A percentile compares a stretch with the other conserved stretches of the same genome.
These are phyloP conservation scores for Nakaseomyces nivariensis DNA, from an alignment of 1,139 yeast genomes.

Conservation along the genomic window DNA sequence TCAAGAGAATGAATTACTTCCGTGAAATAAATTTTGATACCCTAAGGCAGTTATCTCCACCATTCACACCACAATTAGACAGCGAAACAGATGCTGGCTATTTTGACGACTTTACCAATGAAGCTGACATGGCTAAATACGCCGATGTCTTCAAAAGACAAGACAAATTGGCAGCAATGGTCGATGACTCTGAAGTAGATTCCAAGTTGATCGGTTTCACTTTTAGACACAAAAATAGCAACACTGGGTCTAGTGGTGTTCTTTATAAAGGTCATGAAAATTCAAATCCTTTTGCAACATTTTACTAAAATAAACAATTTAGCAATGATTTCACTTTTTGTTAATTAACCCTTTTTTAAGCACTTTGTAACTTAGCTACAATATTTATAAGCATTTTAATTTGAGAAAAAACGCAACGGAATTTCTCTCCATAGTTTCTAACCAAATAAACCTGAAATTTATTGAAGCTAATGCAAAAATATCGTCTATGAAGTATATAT, in stretches of 20 bases:
- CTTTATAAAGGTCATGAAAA: conserved; percentile 31
- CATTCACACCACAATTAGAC: conserved; percentile 93
- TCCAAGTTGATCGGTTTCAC: conserved; percentile 92
- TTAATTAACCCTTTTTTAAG: not conserved
- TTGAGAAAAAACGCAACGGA: not conserved
- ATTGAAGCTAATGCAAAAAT: not conserved
- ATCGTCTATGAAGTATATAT: not conserved
- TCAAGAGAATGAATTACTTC: conserved; percentile 72
- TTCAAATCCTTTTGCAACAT: conserved; percentile 35
- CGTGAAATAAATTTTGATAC: conserved; percentile 70
- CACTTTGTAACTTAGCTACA: not conserved
- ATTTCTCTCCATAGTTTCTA: too few relatives aligned
- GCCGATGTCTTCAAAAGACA: conserved; percentile 92
- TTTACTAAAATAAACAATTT: conserved; percentile 20
- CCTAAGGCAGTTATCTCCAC: conserved; percentile 67
- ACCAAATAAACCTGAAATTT: too few relatives aligned
- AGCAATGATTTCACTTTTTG: not conserved
- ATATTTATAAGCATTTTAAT: not conserved
- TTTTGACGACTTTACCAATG: conserved; percentile 94
- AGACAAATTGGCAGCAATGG: conserved; percentile 71
- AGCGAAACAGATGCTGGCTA: conserved; percentile 98
- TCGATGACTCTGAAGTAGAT: conserved; percentile 55
- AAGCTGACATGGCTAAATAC: conserved; percentile 94
- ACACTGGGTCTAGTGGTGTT: conserved; percentile 35
- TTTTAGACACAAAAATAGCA: conserved; percentile 70